Base-by-base conservation (phyloP, 2,329 filamentous ascomycete species). In the Sporothrix variecibatus region DNA sequence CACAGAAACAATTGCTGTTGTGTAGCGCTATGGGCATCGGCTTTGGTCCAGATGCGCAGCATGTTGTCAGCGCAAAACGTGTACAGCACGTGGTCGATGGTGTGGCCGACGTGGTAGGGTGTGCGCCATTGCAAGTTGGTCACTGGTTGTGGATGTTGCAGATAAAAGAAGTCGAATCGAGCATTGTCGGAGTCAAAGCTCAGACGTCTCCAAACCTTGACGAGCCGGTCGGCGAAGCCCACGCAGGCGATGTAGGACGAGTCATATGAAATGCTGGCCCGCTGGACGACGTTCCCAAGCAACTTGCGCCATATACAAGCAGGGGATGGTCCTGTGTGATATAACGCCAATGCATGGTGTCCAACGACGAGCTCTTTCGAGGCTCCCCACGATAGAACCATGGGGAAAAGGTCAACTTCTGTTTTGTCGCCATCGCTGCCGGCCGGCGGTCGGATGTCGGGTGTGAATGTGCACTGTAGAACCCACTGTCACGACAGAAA, bases 161-260 rank as follows among this genome's bases (percentile, higher is more conserved):
- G 89, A 82, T 98, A 98, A 38, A 91, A 91, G 78, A 97, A 91
- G 79, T 98, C 95, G 82, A 98, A 98, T 73, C 93, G 88, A 53
- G 94, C 92, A 78, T 97, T 92, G 74, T 94, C 92, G 0, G 90
- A 88, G 17, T 94, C 94, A 80, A 95, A 98, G 9, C 92, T 93
- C 31, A 97, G 85, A 72, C 95, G 89, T 76, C 94, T 90, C 96
- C 97, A 99, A 78, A 98, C 89, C 83, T 99, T 98, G 77, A 97
- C 91, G 26, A 98, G 84, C 71, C 92, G 88, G 81, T 98, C 96
- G 80, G 93, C 90, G 69, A 87, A 85, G 58, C 94, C 93, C 15
- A 93, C 89, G 1, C 93, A 95, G 23, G 94, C 95, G 72, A 98
- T 94, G 75, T 97, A 90, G 26, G 91, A 91, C 15, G 94, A 95